phyloP scores from a whole-genome alignment of 2,329 filamentous ascomycete genomes.

The Pseudogymnoascus pannorum region DNA sequence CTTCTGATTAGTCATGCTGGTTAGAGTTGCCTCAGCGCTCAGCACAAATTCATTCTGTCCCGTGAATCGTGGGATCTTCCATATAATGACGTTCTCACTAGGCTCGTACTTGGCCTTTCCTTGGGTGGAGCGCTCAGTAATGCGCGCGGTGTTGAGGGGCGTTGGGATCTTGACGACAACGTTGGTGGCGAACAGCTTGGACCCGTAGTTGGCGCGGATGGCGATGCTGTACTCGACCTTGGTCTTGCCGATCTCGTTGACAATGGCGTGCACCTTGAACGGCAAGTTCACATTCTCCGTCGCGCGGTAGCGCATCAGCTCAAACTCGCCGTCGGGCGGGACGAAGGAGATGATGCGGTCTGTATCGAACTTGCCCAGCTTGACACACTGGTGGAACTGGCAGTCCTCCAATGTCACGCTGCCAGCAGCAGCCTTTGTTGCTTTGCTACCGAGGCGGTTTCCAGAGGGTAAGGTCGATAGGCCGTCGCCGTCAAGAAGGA shows the following conservation, averaged over 20 bases:
- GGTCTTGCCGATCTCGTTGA: conserved; percentile 92
- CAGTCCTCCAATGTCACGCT: conserved; percentile 96
- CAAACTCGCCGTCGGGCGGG: conserved; percentile 94
- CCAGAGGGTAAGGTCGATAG: conserved; percentile 61
- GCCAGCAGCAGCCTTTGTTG: conserved; percentile 89
- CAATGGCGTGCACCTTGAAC: conserved; percentile 97
- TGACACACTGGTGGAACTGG: conserved; percentile 98
- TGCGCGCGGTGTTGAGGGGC: conserved; percentile 90
- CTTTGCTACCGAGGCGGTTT: conserved; percentile 74
- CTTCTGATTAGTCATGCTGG: conserved; percentile 96
- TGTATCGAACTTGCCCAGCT: conserved; percentile 91
- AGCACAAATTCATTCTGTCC: conserved; percentile 96
- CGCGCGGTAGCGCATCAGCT: conserved; percentile 96
- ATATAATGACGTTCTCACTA: conserved; percentile 94
- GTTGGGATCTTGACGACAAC: conserved; percentile 92
- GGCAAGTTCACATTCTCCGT: conserved; percentile 98
- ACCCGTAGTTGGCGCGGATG: conserved; percentile 92
- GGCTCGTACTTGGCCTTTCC: conserved; percentile 99
- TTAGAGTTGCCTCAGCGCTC: conserved; percentile 85
- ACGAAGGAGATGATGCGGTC: conserved; percentile 97
- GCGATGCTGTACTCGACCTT: conserved; percentile 99
- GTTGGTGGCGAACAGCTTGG: conserved; percentile 95
- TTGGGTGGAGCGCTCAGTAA: conserved; percentile 86
- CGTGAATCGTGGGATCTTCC: conserved; percentile 98
- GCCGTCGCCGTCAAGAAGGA: conserved; percentile 76